Percentiles rank a stretch among this genome's conserved stretches.
These are phyloP conservation scores for Streptanthus diversifolius DNA, from an alignment of 345 rosid genomes.

Conservation along the genomic window DNA sequence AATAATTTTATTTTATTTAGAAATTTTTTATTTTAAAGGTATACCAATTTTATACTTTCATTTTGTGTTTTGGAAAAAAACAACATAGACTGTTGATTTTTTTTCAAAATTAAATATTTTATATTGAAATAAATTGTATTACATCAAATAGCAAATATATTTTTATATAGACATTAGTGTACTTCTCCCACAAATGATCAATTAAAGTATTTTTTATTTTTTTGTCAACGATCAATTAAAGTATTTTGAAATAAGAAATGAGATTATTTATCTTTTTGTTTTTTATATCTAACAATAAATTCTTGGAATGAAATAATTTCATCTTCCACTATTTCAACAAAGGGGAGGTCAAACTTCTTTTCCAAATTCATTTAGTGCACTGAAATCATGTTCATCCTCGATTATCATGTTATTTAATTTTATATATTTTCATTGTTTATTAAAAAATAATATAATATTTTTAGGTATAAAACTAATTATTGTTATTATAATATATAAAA, in stretches of 20 bases:
- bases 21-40: no score
- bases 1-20: no score
- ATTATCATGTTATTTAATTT: not conserved
- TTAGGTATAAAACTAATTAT: no score
- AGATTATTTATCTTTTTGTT: not conserved
- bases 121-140: no score
- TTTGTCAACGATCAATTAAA: not conserved
- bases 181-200: not conserved
- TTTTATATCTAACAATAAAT: not conserved
- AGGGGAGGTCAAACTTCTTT: not conserved
- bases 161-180: not conserved
- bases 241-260: not conserved
- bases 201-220: not conserved
- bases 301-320: not conserved
- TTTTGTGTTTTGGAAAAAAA: no score
- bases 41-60: no score
- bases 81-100: no score
- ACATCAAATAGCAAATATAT: not conserved
- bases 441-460: no score
- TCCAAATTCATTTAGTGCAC: not conserved
- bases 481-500: no score
- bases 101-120: no score
- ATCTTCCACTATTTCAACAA: not conserved
- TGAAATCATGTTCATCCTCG: not conserved
- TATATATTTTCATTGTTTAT: no score